Evolutionary conservation across 257 asterid genomes (phyloP), one percentile per base, ranked within the genome.

Genomic region (Ballota nigra): DNA sequence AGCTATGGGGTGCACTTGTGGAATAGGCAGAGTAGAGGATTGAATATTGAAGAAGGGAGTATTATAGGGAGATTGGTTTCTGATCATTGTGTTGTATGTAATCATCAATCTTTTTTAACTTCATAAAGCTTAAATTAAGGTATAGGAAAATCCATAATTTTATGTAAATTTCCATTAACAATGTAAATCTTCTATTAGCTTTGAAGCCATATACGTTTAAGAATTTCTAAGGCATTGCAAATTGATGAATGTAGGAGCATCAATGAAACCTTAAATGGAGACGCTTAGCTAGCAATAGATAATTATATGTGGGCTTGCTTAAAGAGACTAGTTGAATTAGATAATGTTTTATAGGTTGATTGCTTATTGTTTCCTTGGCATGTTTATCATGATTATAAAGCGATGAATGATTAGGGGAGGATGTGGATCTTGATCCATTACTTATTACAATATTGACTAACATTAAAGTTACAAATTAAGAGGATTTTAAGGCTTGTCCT

Each of bases 1-100:
- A 76, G 81, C 12, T 87, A 83, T 59, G 96, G 92, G 22, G 80
- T 92, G 33, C 96, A 92, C 72, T 68, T 92, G 80, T 92, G 98
- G 98, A 89, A 89, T 53, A 86, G 75, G 31, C 76, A 74, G 58
- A 89, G 85, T 72, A 82, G 76, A 0, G 59, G 52, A 40, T 29
- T 80, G 19, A 66, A 49, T 78, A 86, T 92, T 82, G 96, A 86
- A 79, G 79, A 86, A 65, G 97, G 97, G 16, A 92, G 98, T 47
- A 73, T 89, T 31, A 62, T 87, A 28, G 82, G 74, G 38, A 84
- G 83, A 67, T 76, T 92, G 75, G 40, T 89, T 24, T 81, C 83
- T 63, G 59, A 80, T 9, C 87, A 86, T 49, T 89, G 96, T 75
- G 77, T 89, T 29, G 63, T 82, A 7, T 87, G 96, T 78, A 80